phyloP scores from a whole-genome alignment of 1,139 yeast species.

The Lodderomyces oxycetoniae region DNA sequence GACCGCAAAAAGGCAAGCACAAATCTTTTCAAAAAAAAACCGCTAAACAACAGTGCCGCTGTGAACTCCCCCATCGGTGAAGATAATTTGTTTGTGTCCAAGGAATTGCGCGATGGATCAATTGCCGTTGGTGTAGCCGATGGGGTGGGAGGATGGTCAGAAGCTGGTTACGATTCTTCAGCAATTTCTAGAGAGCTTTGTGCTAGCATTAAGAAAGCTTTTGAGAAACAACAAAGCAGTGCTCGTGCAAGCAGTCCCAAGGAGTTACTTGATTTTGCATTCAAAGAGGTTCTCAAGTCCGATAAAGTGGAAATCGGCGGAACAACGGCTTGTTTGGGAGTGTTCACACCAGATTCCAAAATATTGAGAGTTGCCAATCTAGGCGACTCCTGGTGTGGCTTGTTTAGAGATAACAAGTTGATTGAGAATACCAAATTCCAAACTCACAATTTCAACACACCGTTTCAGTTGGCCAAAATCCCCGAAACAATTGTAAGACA shows the following conservation, averaged over 20 bases:
- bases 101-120: slow-evolving; percentile 36
- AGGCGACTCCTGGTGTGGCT: slow-evolving; percentile 95
- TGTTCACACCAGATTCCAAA: slow-evolving; percentile 50
- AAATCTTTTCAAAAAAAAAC: slow-evolving; percentile 34
- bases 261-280: slow-evolving; percentile 52
- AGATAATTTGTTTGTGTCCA: slow-evolving; percentile 69
- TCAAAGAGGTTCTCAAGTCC: slow-evolving; percentile 45
- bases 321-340: slow-evolving; percentile 90
- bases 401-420: slow-evolving; percentile 63
- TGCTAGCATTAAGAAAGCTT: slow-evolving; percentile 28
- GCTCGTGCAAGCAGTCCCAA: slow-evolving; percentile 31
- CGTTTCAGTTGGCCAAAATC: slow-evolving; percentile 82
- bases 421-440: slow-evolving; percentile 70
- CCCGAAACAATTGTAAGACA: slow-evolving; percentile 57
- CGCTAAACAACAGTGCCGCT: slow-evolving; percentile 34
- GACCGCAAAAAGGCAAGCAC: slow-evolving; percentile 47
- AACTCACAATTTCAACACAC: slow-evolving; percentile 87
- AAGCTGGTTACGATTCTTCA: slow-evolving; percentile 83
- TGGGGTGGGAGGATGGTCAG: slow-evolving; percentile 98
- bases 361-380: slow-evolving; percentile 66
- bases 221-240: slow-evolving; percentile 18
- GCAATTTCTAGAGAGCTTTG: slow-evolving; percentile 74
- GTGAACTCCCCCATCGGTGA: slow-evolving; percentile 71
- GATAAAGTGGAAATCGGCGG: slow-evolving; percentile 83
- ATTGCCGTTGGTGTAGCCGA: slow-evolving; percentile 87